These are phyloP conservation scores for Sextonia rubra DNA, from an alignment of 164 flowering plant genomes.

Conservation along the genomic window DNA sequence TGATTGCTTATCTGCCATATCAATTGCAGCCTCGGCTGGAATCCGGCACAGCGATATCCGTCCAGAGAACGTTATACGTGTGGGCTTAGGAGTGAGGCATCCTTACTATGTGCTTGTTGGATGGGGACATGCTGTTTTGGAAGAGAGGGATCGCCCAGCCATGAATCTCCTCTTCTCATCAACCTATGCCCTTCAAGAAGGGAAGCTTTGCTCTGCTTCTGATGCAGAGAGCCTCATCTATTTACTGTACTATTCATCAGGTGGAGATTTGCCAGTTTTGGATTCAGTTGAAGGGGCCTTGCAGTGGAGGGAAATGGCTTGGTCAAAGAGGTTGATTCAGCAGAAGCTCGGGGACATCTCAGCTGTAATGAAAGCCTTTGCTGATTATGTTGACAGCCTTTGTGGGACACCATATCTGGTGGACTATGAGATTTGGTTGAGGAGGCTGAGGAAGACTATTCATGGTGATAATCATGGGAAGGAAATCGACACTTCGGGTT, in stretches of 20 bases:
- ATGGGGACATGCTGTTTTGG: constrained; percentile 92
- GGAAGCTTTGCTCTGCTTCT: constrained; percentile 87
- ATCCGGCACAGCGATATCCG: constrained; percentile 82
- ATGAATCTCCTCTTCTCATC: constrained; percentile 87
- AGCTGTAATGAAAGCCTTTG: constrained; percentile 83
- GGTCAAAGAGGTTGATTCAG: constrained; percentile 81
- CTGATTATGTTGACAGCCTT: constrained; percentile 88
- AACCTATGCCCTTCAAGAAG: constrained; percentile 80
- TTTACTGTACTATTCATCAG: constrained; percentile 55
- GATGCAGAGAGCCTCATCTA: constrained; percentile 93
- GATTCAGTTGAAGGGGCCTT: constrained; percentile 90
- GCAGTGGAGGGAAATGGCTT: constrained; percentile 78
- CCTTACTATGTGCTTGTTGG: constrained; percentile 67
- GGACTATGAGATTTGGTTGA: constrained; percentile 85
- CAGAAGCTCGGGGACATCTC: constrained; percentile 84
- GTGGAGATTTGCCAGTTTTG: constrained; percentile 57
- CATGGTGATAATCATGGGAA: constrained; percentile 64
- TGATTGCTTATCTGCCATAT: constrained; percentile 73
- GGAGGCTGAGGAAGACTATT: constrained; percentile 56
- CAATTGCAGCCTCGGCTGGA: constrained; percentile 53
- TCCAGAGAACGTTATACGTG: constrained; percentile 68
- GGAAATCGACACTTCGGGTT: constrained; percentile 21
- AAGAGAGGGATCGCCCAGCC: constrained; percentile 85
- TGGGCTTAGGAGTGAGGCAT: constrained; percentile 36
- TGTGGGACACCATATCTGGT: constrained; percentile 92